Base-by-base conservation (phyloP, 2,329 filamentous ascomycete genomes). In the Claviceps sp. region DNA sequence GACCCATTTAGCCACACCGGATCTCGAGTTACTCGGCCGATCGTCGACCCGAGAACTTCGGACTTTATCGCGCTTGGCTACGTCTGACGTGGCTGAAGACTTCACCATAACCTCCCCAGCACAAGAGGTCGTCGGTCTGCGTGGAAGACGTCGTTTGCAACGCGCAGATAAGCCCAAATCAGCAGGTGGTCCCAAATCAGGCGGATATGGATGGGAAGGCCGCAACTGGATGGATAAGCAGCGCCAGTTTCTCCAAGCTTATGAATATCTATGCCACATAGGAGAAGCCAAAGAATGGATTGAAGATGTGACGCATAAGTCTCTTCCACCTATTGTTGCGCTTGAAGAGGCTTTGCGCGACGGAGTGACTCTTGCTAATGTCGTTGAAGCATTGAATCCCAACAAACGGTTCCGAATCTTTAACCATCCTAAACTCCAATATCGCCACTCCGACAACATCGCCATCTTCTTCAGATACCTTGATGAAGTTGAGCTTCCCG, bases 221-320 rank as follows among this genome's bases (percentile, higher is more conserved):
- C 81, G 87, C 48, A 95, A 91, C 65, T 98, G 93, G 93, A 98
- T 98, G 91, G 93, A 98, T 67, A 93, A 95, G 65, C 91, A 98
- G 65, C 81, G 93, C 26, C 91, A 97, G 65, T 97, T 96, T 62
- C 71, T 98, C 50, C 88, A 95, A 67, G 93, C 93, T 6, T 98
- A 98, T 64, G 93, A 98, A 67, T 98, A 98, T 65, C 84, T 98
- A 40, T 98, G 93, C 65, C 93, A 98, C 64, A 97, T 98, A 58
- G 93, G 93, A 65, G 93, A 98, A 72, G 93, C 93, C 22, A 97
- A 97, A 65, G 91, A 97, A 68, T 98, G 93, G 93, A 95, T 98
- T 58, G 93, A 98, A 64, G 75, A 94, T 64, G 81, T 96, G 54
- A 88, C 93, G 52, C 81, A 91, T 56, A 82, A 85, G 58, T 75